A percentile compares a stretch with the other conserved stretches of the same genome.
These are phyloP conservation scores for Camellia japonica DNA, from an alignment of 148 eudicot genomes.

Conservation along the genomic window DNA sequence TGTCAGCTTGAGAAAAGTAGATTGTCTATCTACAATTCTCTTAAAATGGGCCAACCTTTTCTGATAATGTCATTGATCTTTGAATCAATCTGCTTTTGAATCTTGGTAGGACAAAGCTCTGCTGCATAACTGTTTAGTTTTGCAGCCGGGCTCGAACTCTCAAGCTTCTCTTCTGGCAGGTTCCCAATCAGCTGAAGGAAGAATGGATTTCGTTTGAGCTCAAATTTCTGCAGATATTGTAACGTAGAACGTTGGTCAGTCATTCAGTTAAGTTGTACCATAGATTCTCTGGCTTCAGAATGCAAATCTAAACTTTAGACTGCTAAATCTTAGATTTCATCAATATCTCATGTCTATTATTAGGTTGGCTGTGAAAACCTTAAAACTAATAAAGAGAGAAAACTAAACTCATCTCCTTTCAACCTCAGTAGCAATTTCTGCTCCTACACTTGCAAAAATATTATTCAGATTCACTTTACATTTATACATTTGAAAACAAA, in stretches of 20 bases:
- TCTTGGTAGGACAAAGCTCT: slow-evolving; percentile 74
- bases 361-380: not conserved
- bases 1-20: not conserved
- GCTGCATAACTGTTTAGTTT: slow-evolving; percentile 83
- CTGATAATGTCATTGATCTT: slow-evolving; percentile 68
- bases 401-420: not conserved
- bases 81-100: slow-evolving; percentile 64
- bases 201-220: slow-evolving; percentile 76
- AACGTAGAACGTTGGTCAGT: not conserved
- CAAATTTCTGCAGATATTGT: slow-evolving; percentile 65
- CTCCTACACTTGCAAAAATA: not conserved
- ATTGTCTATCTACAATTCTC: slow-evolving; percentile 41
- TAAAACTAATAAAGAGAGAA: not conserved
- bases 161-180: slow-evolving; percentile 82
- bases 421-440: not conserved
- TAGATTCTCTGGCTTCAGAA: not conserved
- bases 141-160: slow-evolving; percentile 70
- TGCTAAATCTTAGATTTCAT: slow-evolving; percentile 1
- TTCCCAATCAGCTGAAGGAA: slow-evolving; percentile 90
- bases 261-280: not conserved
- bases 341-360: not conserved
- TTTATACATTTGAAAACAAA: not conserved
- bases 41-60: slow-evolving; percentile 89
- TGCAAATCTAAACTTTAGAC: not conserved
- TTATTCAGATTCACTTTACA: not conserved